phyloP scores from a whole-genome alignment of 2,329 filamentous ascomycete genomes.

The Fonsecaea nubica region DNA sequence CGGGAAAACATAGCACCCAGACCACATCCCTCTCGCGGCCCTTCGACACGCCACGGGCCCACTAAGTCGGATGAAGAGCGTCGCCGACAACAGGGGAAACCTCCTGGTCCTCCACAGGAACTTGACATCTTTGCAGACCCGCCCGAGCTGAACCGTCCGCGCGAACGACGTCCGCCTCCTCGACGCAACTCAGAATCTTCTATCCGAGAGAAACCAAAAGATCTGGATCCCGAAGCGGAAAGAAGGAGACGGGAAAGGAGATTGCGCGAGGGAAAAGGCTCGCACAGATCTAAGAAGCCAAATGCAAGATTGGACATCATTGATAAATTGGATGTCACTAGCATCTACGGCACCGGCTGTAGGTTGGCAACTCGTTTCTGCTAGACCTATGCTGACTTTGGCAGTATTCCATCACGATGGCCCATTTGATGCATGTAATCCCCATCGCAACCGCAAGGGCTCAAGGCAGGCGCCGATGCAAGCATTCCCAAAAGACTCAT shows the following conservation, averaged over 20 bases:
- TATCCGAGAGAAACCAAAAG: constrained; percentile 59
- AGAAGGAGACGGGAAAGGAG: constrained; percentile 57
- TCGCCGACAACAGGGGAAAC: constrained; percentile 44
- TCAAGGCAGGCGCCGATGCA: constrained; percentile 89
- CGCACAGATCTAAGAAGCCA: constrained; percentile 48
- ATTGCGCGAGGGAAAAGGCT: constrained; percentile 52
- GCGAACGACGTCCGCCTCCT: constrained; percentile 57
- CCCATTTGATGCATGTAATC: constrained; percentile 94
- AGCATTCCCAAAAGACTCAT: constrained; percentile 89
- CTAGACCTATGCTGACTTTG: constrained; percentile 19
- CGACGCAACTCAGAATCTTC: constrained; percentile 71
- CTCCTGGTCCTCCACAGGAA: constrained; percentile 45
- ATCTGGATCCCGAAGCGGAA: constrained; percentile 58
- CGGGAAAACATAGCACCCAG: constrained; percentile 46
- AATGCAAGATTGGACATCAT: constrained; percentile 76
- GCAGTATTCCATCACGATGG: constrained; percentile 96
- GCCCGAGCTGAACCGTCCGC: constrained; percentile 47
- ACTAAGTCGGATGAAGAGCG: constrained; percentile 45
- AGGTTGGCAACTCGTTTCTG: constrained; percentile 51
- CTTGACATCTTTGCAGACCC: constrained; percentile 59
- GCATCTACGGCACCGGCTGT: constrained; percentile 92
- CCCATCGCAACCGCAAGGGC: constrained; percentile 86
- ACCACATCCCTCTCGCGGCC: constrained; percentile 35
- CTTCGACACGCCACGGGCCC: constrained; percentile 42
- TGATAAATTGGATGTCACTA: constrained; percentile 94